Evolutionary conservation across 192 early-diverging fungal genomes (phyloP).

Genomic region (Coemansia sp.): DNA sequence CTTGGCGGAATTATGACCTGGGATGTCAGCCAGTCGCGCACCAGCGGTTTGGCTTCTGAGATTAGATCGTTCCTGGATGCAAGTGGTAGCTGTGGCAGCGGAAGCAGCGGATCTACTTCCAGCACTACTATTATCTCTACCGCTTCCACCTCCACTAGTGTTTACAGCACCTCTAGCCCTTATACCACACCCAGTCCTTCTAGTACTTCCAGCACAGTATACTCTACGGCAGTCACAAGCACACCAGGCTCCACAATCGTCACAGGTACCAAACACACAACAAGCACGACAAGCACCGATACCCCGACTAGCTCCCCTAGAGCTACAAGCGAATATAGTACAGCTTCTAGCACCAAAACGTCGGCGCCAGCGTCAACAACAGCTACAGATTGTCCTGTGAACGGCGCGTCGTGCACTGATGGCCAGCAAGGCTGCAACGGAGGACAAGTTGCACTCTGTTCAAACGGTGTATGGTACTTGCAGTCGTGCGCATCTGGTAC

Average conservation of each 20-base stretch:
- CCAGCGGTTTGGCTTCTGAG: slow-evolving; percentile 32
- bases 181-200: too few relatives aligned
- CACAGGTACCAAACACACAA: background rate
- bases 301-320: background rate
- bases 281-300: slow-evolving; percentile 8
- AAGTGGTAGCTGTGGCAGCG: slow-evolving; percentile 32
- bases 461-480: slow-evolving; percentile 49
- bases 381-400: slow-evolving; percentile 32
- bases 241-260: too few relatives aligned
- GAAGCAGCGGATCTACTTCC: slow-evolving; percentile 15
- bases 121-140: background rate
- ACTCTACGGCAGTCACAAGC: too few relatives aligned
- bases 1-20: slow-evolving; percentile 74
- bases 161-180: background rate
- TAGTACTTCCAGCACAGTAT: too few relatives aligned
- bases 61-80: slow-evolving; percentile 31
- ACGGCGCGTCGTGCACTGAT: slow-evolving; percentile 46
- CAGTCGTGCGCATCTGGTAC: slow-evolving; percentile 48
- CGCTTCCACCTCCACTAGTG: background rate
- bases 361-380: slow-evolving; percentile 19
- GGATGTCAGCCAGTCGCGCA: slow-evolving; percentile 44
- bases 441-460: slow-evolving; percentile 49
- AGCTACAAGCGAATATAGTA: background rate
- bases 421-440: slow-evolving; percentile 50
- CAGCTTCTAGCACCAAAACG: slow-evolving; percentile 13